Evolutionary conservation across 2,329 filamentous ascomycete genomes (phyloP).

Genomic region (Fusarium vanettenii): DNA sequence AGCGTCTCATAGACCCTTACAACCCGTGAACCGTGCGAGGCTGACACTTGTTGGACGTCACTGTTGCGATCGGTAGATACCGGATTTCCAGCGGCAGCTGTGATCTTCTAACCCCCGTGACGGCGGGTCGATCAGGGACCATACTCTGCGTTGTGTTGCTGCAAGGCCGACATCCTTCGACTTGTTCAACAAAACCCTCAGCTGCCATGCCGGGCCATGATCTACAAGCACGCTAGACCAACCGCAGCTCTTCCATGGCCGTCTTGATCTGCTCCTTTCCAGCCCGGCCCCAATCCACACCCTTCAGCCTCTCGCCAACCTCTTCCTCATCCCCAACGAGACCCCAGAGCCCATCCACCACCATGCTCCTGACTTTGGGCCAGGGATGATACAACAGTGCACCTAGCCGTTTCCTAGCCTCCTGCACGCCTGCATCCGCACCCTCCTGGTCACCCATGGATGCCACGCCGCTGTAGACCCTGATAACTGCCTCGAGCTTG

Average conservation of each 20-base stretch:
- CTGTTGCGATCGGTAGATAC: constrained; percentile 12
- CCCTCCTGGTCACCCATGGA: constrained; percentile 41
- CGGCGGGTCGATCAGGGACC: constrained; percentile 36
- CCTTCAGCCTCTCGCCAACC: constrained; percentile 54
- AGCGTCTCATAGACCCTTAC: constrained; percentile 4
- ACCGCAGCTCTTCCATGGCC: constrained; percentile 56
- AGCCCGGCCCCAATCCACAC: constrained; percentile 69
- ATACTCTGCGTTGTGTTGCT: constrained; percentile 16
- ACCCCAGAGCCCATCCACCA: constrained; percentile 71
- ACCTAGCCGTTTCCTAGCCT: constrained; percentile 75
- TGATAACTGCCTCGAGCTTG: constrained; percentile 83
- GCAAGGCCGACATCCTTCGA: constrained; percentile 7
- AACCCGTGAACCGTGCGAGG: constrained; percentile 9
- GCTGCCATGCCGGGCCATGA: constrained; percentile 19
- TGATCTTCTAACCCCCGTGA: constrained; percentile 9
- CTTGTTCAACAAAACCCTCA: constrained; percentile 9
- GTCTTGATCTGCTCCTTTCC: constrained; percentile 58
- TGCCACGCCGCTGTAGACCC: constrained; percentile 80
- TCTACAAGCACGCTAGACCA: constrained; percentile 44
- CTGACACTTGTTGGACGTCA: constrained; percentile 1
- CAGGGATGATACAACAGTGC: constrained; percentile 85
- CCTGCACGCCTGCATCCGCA: constrained; percentile 52
- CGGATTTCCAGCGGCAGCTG: not conserved
- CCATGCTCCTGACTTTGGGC: constrained; percentile 74
- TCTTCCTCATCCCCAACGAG: constrained; percentile 49